Percentiles rank a stretch among this genome's conserved stretches.
Evolutionary conservation across 805 yeast species (phyloP).

Genomic region (Pichia cabralensis): DNA sequence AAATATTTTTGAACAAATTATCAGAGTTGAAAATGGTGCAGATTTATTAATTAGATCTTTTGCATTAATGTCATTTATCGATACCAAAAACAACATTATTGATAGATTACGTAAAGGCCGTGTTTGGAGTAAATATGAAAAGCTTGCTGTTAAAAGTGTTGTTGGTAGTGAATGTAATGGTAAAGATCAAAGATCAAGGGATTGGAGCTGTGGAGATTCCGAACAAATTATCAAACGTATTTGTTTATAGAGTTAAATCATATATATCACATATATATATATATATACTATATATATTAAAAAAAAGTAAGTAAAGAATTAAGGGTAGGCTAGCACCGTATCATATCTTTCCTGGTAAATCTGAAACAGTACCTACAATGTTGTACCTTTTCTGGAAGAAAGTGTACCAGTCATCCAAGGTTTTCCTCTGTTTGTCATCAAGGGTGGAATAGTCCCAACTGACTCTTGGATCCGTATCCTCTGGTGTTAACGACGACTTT

Average conservation of each 20-base stretch:
- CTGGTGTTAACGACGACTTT: slow-evolving; percentile 47
- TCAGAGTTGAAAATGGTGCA: slow-evolving; percentile 46
- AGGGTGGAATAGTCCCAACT: slow-evolving; percentile 45
- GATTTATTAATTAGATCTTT: slow-evolving; percentile 50
- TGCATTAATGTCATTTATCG: slow-evolving; percentile 35
- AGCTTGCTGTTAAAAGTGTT: slow-evolving; percentile 35
- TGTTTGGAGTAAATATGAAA: slow-evolving; percentile 52
- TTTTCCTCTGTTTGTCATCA: slow-evolving; percentile 47
- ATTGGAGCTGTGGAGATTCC: slow-evolving; percentile 53
- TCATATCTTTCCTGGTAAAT: too few relatives aligned
- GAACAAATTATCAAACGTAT: slow-evolving; percentile 26
- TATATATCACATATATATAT: too few relatives aligned
- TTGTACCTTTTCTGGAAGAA: slow-evolving; percentile 48
- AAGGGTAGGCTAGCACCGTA: too few relatives aligned
- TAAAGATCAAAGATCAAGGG: slow-evolving; percentile 43
- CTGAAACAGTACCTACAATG: slow-evolving; percentile 30
- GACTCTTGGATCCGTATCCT: slow-evolving; percentile 33
- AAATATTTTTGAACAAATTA: slow-evolving; percentile 36
- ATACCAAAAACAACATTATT: too few relatives aligned
- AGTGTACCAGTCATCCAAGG: slow-evolving; percentile 65
- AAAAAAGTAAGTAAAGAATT: too few relatives aligned
- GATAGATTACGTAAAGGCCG: too few relatives aligned
- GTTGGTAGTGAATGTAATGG: slow-evolving; percentile 26
- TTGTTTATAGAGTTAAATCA: not conserved
- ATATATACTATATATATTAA: too few relatives aligned